A percentile compares a stretch with the other conserved stretches of the same genome.
Evolutionary conservation across 164 flowering plant genomes (phyloP).

Genomic region (Annona squamosa): DNA sequence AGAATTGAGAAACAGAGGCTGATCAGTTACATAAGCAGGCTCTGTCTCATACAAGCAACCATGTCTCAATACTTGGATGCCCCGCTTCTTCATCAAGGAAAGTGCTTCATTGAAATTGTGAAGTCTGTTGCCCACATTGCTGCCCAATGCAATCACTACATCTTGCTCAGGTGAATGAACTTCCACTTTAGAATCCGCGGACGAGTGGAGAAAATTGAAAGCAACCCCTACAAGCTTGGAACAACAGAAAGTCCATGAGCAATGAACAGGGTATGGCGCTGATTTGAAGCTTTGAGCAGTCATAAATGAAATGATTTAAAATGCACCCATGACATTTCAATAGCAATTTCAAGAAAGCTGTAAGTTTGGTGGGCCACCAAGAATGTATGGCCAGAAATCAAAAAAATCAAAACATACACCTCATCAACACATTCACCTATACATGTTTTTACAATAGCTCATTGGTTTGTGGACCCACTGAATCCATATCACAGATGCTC

Average conservation of each 20-base stretch:
- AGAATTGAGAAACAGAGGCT: conserved; percentile 85
- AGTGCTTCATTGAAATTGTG: conserved; percentile 71
- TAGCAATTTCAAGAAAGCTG: background rate
- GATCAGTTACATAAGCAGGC: conserved; percentile 90
- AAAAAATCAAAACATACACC: background rate
- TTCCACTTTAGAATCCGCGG: conserved; percentile 30
- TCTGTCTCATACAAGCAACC: conserved; percentile 84
- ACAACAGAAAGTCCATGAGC: background rate
- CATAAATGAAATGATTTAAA: background rate
- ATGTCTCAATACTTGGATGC: conserved; percentile 61
- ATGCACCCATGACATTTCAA: background rate
- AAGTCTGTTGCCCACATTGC: conserved; percentile 83
- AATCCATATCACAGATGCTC: background rate
- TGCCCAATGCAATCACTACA: conserved; percentile 89
- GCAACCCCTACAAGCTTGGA: conserved; percentile 25
- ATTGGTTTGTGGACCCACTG: background rate
- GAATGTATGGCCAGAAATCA: background rate
- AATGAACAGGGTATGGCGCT: background rate
- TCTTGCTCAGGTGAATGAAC: conserved; percentile 66
- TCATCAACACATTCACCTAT: background rate
- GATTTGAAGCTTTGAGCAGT: background rate
- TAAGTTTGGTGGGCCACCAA: too few relatives aligned
- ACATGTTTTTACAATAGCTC: background rate
- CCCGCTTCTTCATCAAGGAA: conserved; percentile 54
- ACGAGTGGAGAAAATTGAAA: conserved; percentile 30